These are phyloP conservation scores for Meyerozyma elateridarum DNA, from an alignment of 1,139 yeast species.

Conservation along the genomic window DNA sequence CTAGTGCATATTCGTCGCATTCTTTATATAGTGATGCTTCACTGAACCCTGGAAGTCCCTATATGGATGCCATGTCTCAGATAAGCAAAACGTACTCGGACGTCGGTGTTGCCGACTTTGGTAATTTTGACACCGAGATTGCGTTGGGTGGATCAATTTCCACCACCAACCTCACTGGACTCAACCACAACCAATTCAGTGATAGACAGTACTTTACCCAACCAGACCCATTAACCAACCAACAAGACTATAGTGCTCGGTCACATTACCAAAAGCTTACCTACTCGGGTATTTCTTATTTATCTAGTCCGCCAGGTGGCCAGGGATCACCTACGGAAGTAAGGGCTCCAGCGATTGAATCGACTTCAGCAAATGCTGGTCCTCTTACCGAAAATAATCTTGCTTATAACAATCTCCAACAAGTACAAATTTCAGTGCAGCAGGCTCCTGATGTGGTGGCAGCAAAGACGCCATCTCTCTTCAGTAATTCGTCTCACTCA, in stretches of 20 bases:
- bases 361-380: conserved; percentile 1
- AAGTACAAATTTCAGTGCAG: conserved; percentile 27
- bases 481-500: conserved; percentile 34
- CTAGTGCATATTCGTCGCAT: conserved; percentile 14
- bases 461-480: conserved; percentile 40
- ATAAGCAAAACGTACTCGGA: conserved; percentile 15
- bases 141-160: conserved; percentile 40
- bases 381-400: conserved; percentile 29
- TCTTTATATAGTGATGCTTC: conserved; percentile 35
- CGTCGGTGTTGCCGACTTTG: conserved; percentile 8
- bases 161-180: conserved; percentile 27
- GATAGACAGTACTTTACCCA: conserved; percentile 1
- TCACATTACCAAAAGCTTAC: conserved; percentile 8
- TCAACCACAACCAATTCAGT: conserved; percentile 8
- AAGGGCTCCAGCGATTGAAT: background rate
- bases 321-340: background rate
- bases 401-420: conserved; percentile 15
- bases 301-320: conserved; percentile 1
- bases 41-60: conserved; percentile 39
- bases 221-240: background rate
- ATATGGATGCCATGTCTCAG: conserved; percentile 35
- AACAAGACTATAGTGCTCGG: conserved; percentile 7
- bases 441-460: conserved; percentile 33
- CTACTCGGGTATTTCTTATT: background rate
- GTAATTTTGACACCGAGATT: conserved; percentile 31